These are phyloP conservation scores for Cynara cardunculus DNA, from an alignment of 129 eudicot genomes.

Conservation along the genomic window DNA sequence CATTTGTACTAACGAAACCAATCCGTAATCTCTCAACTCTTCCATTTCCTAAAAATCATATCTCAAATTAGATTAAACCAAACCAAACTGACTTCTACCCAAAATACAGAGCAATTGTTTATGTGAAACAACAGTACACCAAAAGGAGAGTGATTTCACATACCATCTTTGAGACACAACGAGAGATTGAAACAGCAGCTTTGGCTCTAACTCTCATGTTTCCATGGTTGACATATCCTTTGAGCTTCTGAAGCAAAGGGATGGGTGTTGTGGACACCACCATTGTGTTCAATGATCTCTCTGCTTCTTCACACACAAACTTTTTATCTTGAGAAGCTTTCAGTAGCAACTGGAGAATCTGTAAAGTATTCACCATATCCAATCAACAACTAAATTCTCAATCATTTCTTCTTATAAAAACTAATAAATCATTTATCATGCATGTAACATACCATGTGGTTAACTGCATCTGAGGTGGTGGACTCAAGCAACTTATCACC, in stretches of 20 bases:
- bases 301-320: constrained; percentile 98
- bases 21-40: constrained; percentile 69
- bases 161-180: constrained; percentile 84
- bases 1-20: constrained; percentile 45
- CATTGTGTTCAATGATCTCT: constrained; percentile 67
- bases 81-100: background rate
- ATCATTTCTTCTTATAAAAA: background rate
- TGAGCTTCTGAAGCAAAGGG: constrained; percentile 68
- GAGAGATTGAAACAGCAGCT: constrained; percentile 79
- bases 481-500: constrained; percentile 73
- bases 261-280: constrained; percentile 65
- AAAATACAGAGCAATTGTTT: background rate
- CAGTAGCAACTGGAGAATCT: constrained; percentile 77
- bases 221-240: constrained; percentile 51
- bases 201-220: constrained; percentile 89
- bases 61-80: background rate
- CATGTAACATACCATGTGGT: constrained; percentile 53
- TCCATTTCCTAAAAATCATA: constrained; percentile 47
- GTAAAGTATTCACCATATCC: constrained; percentile 5
- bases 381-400: background rate
- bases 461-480: constrained; percentile 53
- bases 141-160: background rate
- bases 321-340: constrained; percentile 93
- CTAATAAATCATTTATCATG: background rate
- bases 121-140: background rate